Conservation (phyloP, 495 filamentous ascomycete species). For the Daldinia concentrica region DNA sequence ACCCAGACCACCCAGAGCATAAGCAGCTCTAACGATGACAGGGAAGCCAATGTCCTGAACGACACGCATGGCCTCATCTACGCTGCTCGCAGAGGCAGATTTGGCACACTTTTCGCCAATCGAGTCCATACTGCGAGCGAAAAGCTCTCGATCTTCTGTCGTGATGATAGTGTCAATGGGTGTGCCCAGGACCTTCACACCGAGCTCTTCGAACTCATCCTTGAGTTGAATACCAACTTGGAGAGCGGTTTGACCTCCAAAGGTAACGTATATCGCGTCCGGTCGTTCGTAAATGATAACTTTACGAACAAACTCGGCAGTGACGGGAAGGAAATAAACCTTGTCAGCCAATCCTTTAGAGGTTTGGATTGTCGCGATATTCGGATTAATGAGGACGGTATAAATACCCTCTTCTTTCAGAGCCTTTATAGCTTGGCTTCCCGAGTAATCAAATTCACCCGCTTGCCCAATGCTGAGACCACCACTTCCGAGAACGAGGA, state of each 20-base stretch:
- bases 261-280: slow-evolving; percentile 95
- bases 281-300: slow-evolving; percentile 92
- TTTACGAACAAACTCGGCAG: slow-evolving; percentile 95
- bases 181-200: slow-evolving; percentile 93
- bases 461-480: slow-evolving; percentile 96
- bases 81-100: slow-evolving; percentile 86
- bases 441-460: slow-evolving; percentile 98
- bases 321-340: slow-evolving; percentile 97
- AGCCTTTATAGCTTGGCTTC: slow-evolving; percentile 92
- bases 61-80: slow-evolving; percentile 84
- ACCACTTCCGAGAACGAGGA: slow-evolving; percentile 90
- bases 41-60: slow-evolving; percentile 93
- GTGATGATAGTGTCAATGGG: slow-evolving; percentile 98
- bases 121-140: slow-evolving; percentile 97
- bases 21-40: slow-evolving; percentile 96
- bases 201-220: slow-evolving; percentile 90
- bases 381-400: slow-evolving; percentile 96
- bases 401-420: slow-evolving; percentile 95
- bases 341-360: slow-evolving; percentile 97
- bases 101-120: slow-evolving; percentile 98
- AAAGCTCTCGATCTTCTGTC: slow-evolving; percentile 96
- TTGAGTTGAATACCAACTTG: slow-evolving; percentile 95
- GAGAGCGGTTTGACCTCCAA: slow-evolving; percentile 94
- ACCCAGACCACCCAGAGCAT: slow-evolving; percentile 93
- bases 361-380: slow-evolving; percentile 98